Evolutionary conservation across 306 rosid species (phyloP).

Genomic region (Cucurbita argyrosperma): DNA sequence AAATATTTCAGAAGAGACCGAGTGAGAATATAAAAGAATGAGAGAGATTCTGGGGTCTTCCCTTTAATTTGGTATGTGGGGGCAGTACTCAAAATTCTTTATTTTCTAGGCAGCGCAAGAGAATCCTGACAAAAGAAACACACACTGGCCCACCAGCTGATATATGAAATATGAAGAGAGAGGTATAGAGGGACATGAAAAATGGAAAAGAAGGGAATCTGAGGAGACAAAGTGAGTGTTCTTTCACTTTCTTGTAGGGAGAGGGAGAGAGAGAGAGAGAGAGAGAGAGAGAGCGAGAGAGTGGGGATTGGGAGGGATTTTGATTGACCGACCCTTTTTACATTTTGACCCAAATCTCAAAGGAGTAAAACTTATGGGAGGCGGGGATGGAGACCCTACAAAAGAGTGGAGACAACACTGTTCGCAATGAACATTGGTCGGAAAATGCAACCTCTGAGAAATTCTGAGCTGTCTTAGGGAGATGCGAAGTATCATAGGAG

Average conservation of each 20-base stretch:
- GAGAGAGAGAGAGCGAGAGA: not conserved
- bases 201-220: constrained; percentile 48
- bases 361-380: constrained; percentile 11
- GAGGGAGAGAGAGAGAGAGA: constrained; percentile 1
- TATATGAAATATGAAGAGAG: constrained; percentile 35
- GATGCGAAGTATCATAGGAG: not conserved
- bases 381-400: not conserved
- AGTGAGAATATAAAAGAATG: constrained; percentile 1
- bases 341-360: constrained; percentile 52
- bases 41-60: constrained; percentile 12
- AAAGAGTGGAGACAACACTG: constrained; percentile 4
- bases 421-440: constrained; percentile 4
- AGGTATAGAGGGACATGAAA: constrained; percentile 16
- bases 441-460: constrained; percentile 3
- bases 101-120: constrained; percentile 42
- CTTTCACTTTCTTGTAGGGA: constrained; percentile 68
- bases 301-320: constrained; percentile 6
- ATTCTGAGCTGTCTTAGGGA: not conserved
- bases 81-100: constrained; percentile 22
- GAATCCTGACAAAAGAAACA: constrained; percentile 96
- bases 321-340: constrained; percentile 52
- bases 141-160: constrained; percentile 70
- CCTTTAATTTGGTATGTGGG: constrained; percentile 25
- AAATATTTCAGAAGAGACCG: not conserved
- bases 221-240: constrained; percentile 75